Base-by-base conservation (phyloP, 2,329 filamentous ascomycete species). In the Graphilbum fragrans region DNA sequence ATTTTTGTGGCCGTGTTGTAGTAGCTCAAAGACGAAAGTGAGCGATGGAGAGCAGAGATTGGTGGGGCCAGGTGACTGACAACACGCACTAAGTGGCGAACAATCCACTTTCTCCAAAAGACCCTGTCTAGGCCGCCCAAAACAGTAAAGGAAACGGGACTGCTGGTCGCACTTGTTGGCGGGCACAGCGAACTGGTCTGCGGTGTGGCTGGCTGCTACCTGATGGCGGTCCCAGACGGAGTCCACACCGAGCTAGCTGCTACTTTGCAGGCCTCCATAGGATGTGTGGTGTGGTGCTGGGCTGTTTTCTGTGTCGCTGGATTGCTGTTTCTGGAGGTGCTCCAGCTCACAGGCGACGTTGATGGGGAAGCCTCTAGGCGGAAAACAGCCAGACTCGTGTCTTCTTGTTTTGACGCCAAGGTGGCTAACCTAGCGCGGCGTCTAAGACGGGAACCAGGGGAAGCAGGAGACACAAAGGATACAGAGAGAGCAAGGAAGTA, bases 31-130 rank as follows among this genome's bases (percentile, higher is more conserved):
- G 29, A n/a, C 25, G 12, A 41, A 41, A 41, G 38, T 38, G 40
- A 41, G 35, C 40, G 40, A 41, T 41, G 35, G 40, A 16, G 29
- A 31, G 23, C 23, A 27, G 23, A 43, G 42, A 45, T 39, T 44
- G 42, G 46, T 49, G 47, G 47, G 47, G 47, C n/a, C 45, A 48
- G 46, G 45, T 49, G 47, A 48, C 46, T 40, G 41, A 41, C 27
- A 40, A 39, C 21, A 40, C 36, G 27, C 38, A 41, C 42, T 29
- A 38, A 49, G 47, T 49, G 47, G 47, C 47, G 33, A 49, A 32
- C 7, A 46, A 48, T 41, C 47, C 46, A 49, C 45, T 45, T 44
- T 43, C 39, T 41, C 34, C 35, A 43, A 41, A 41, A 42, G 43
- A 47, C 45, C 45, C 41, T 47, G 45, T 44, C 44, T 43, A 49